Evolutionary conservation across 768 basidiomycete genomes (phyloP).

Genomic region (Leccinellum albellum): DNA sequence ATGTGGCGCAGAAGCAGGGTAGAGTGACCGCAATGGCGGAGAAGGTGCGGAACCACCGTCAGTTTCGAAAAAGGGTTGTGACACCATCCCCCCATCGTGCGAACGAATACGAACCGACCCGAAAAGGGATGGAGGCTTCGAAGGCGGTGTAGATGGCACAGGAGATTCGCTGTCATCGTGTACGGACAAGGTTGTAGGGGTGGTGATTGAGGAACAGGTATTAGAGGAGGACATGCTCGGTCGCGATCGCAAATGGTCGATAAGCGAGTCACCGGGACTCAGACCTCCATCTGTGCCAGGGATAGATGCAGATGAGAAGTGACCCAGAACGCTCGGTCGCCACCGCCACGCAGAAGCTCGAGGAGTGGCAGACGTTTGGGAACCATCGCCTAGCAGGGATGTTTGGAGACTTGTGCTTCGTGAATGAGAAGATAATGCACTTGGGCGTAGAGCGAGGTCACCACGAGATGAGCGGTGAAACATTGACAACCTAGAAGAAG

Average conservation of each 20-base stretch:
- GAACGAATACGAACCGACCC: constrained; percentile 33
- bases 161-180: constrained; percentile 40
- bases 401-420: constrained; percentile 51
- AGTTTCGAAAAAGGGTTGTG: constrained; percentile 33
- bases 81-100: constrained; percentile 22
- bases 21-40: constrained; percentile 35
- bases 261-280: constrained; percentile 38
- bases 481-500: constrained; percentile 41
- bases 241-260: constrained; percentile 49
- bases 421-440: constrained; percentile 36
- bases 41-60: constrained; percentile 25
- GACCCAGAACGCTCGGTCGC: constrained; percentile 64
- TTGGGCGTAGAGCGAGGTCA: constrained; percentile 27
- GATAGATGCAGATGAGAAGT: constrained; percentile 51
- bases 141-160: constrained; percentile 36
- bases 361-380: constrained; percentile 5
- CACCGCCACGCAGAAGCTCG: constrained; percentile 40
- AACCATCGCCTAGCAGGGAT: constrained; percentile 25
- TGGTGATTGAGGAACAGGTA: constrained; percentile 47
- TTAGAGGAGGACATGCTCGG: constrained; percentile 61
- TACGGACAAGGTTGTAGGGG: constrained; percentile 31
- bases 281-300: constrained; percentile 42
- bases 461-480: constrained; percentile 35
- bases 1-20: constrained; percentile 38
- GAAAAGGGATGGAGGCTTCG: constrained; percentile 32